Evolutionary conservation across 257 asterid species (phyloP).

Genomic region (Misopates orontium): DNA sequence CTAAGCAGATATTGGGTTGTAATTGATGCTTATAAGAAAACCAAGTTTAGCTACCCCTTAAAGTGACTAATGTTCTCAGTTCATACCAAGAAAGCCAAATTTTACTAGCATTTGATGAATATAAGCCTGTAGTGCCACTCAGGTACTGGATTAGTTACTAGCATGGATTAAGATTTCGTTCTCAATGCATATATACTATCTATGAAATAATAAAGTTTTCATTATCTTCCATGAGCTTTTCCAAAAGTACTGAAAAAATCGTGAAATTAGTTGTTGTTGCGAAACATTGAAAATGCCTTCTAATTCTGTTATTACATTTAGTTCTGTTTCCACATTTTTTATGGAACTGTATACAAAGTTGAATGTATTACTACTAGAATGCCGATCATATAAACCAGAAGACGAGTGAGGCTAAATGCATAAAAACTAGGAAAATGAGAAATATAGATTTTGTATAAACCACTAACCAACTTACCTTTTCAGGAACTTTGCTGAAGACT

Average conservation of each 20-base stretch:
- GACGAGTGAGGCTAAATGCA: constrained; percentile 3
- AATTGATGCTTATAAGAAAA: neutral
- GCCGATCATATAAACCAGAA: neutral
- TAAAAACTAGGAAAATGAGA: neutral
- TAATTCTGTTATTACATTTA: too few species aligned
- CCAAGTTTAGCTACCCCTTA: neutral
- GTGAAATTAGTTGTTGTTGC: too few species aligned
- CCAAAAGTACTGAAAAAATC: too few species aligned
- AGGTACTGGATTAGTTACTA: neutral
- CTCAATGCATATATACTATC: too few species aligned
- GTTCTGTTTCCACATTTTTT: too few species aligned
- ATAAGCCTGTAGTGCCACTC: neutral
- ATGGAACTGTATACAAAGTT: too few species aligned
- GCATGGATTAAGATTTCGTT: too few species aligned
- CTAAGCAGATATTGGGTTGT: neutral
- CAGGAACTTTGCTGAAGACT: constrained; percentile 96
- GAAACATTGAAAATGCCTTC: too few species aligned
- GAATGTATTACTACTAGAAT: too few species aligned
- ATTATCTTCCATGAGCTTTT: too few species aligned
- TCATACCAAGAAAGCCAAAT: neutral
- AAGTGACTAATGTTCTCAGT: neutral
- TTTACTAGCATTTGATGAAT: constrained; percentile 7
- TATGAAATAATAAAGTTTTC: too few species aligned
- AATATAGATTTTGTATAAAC: neutral
- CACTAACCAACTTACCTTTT: constrained; percentile 55